A percentile compares a stretch with the other conserved stretches of the same genome.
Conservation (phyloP, 108 stramenopile genomes). For the Cyclotella atomus region DNA sequence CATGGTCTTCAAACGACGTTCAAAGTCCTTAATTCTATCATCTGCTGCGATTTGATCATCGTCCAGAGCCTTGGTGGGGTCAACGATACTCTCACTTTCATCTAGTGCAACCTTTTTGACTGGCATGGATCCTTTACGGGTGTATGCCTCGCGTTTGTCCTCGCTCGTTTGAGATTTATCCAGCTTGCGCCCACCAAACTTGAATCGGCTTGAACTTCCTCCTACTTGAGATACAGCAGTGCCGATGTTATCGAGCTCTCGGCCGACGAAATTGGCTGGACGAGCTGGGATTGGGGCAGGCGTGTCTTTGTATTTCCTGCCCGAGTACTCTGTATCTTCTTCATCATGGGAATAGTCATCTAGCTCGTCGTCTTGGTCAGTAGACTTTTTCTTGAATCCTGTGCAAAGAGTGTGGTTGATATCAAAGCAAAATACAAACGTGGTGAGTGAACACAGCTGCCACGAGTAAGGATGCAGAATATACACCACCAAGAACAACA, state of each 20-base stretch:
- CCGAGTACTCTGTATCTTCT: background rate
- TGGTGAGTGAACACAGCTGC: background rate
- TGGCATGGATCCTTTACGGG: background rate
- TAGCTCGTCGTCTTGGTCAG: background rate
- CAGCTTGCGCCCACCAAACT: background rate
- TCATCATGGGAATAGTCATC: background rate
- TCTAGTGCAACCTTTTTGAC: background rate
- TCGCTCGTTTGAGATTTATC: background rate
- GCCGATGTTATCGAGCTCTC: no score
- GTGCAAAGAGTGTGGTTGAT: background rate
- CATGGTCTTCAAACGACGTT: constrained; percentile 4
- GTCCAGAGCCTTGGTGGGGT: background rate
- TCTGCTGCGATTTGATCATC: constrained; percentile 1
- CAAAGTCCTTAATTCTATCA: constrained; percentile 9
- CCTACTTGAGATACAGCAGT: no score
- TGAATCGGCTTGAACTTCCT: background rate
- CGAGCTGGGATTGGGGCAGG: background rate
- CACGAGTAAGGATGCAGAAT: background rate
- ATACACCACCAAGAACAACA: background rate
- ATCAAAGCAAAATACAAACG: background rate
- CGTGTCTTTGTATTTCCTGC: background rate
- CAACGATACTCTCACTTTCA: background rate
- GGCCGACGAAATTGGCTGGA: background rate
- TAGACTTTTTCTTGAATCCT: constrained; percentile 2
- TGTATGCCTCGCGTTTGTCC: background rate